These are phyloP conservation scores for Fraxinus velutina DNA, from an alignment of 305 asterid genomes.

Conservation along the genomic window DNA sequence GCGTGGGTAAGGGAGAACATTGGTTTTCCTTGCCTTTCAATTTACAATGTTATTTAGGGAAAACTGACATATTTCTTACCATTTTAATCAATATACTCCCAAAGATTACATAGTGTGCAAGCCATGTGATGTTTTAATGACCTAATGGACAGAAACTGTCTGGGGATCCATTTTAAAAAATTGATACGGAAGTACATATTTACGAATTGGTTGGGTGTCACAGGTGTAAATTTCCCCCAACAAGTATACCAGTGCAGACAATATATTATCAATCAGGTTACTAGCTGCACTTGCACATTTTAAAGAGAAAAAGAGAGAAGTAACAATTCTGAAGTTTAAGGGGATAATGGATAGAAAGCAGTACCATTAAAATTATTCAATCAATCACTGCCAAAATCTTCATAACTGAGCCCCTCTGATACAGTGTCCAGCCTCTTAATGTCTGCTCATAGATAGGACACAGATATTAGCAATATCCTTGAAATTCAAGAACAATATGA, in stretches of 20 bases:
- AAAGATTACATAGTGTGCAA: not conserved
- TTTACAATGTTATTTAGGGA: not conserved
- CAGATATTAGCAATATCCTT: conserved; percentile 1
- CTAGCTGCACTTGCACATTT: not conserved
- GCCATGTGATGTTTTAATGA: not conserved
- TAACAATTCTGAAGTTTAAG: not conserved
- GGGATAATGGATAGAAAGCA: not conserved
- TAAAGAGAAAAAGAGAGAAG: not conserved
- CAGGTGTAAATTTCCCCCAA: not conserved
- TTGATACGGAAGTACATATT: not conserved
- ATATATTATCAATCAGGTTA: not conserved
- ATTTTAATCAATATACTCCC: not conserved
- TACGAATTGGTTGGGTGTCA: not conserved
- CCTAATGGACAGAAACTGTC: not conserved
- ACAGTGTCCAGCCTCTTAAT: conserved; percentile 43
- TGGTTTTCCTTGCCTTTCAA: not conserved
- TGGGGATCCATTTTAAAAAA: not conserved
- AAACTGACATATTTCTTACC: not conserved
- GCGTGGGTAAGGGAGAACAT: not conserved
- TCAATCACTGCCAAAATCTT: conserved; percentile 48
- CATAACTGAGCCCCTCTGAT: conserved; percentile 47
- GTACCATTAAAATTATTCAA: conserved; percentile 24
- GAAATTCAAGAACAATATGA: not conserved
- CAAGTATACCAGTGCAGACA: not conserved
- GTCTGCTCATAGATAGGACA: conserved; percentile 34